Evolutionary conservation across 805 yeast species (phyloP), one percentile per base, ranked within the genome.

Genomic region (Clavispora fructus): DNA sequence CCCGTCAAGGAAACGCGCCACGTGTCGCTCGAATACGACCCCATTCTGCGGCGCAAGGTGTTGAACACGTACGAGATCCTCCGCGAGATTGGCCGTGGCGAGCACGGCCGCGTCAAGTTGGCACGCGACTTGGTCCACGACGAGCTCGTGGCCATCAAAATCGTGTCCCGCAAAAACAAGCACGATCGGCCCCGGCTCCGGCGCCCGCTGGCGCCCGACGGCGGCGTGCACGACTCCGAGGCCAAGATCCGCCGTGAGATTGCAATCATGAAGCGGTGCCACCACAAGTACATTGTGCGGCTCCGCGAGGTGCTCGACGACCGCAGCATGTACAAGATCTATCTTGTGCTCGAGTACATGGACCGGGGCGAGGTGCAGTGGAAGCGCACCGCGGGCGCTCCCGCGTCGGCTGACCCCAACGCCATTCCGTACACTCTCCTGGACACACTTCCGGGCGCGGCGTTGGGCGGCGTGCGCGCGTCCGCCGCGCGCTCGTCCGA

Each of bases 21-120:
- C 48, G 87, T 94, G 13, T 79, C 76, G 31, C 76, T 92, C 33
- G 96, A 91, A 55, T 90, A 88, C 66, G 96, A 94, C 63, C 97
- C 98, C 0, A 77, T 85, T 5, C 81, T 85, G 1, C 82, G 85
- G 50, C 79, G 94, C 42, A 87, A 91, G 61, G 81, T 85, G 31
- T 73, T 94, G 50, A 94, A 94, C 66, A 82, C 95, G 0, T 94
- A 91, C 62, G 99, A 94, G 64, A 87, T 94, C 32, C 67, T 90
- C 28, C 74, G 78, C 25, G 97, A 91, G 67, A 73, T 94, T 27
- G 99, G 99, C 10, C 75, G 87, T 31, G 99, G 99, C n/a, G 96
- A 91, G 63, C 98, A 92, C 66, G 98, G 99, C n/a, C 92, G 89
- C 63, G 99, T 94, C 38, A 94, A 94, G 63, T 74, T 94, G 16